Conservation (phyloP, 1,284 basidiomycete genomes). For the Coriolopsis trogii region DNA sequence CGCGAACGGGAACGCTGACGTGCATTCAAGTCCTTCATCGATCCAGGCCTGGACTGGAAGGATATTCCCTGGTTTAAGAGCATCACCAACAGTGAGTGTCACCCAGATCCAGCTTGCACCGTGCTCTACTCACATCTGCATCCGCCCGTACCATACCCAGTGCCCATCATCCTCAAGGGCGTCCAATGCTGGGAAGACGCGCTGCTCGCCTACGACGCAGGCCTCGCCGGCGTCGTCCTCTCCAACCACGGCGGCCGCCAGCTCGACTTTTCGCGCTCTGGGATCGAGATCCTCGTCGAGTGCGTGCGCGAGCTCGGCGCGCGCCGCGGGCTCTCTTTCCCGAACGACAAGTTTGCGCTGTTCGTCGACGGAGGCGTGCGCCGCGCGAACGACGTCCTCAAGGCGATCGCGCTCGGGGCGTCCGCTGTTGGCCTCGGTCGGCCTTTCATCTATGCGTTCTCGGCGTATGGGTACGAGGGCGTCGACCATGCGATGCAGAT, state of each 20-base stretch:
- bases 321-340: constrained; percentile 61
- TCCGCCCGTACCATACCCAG: constrained; percentile 38
- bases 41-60: constrained; percentile 86
- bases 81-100: constrained; percentile 79
- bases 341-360: constrained; percentile 79
- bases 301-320: constrained; percentile 79
- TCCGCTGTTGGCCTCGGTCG: constrained; percentile 82
- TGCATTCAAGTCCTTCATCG: constrained; percentile 84
- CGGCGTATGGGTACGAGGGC: constrained; percentile 82
- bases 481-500: constrained; percentile 78
- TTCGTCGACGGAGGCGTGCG: constrained; percentile 94
- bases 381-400: constrained; percentile 89
- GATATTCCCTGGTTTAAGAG: constrained; percentile 89
- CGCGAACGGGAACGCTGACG: neutral
- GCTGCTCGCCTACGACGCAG: constrained; percentile 82
- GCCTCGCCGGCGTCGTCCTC: constrained; percentile 82
- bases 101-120: neutral
- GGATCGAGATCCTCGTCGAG: constrained; percentile 87
- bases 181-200: constrained; percentile 80
- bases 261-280: constrained; percentile 87
- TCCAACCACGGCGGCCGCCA: constrained; percentile 93
- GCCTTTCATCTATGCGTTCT: constrained; percentile 88
- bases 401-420: constrained; percentile 89
- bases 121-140: neutral
- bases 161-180: constrained; percentile 95